phyloP scores from a whole-genome alignment of 2,329 filamentous ascomycete species.

The Penicillium sp. region DNA sequence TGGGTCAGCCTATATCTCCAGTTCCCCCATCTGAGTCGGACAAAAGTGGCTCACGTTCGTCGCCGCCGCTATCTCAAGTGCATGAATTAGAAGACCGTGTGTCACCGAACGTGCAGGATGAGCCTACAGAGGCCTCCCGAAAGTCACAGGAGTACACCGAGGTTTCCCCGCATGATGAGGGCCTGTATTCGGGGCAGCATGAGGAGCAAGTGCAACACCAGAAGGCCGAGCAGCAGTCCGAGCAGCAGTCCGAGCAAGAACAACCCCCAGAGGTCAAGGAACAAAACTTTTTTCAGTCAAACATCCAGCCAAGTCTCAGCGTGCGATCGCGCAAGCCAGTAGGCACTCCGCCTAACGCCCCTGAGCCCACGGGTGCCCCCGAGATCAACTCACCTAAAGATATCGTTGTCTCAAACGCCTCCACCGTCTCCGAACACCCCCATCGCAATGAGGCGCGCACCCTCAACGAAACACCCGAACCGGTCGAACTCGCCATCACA shows the following conservation, averaged over 20 bases:
- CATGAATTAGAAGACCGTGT: constrained; percentile 2
- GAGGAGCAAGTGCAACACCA: neutral
- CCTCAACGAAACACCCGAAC: constrained; percentile 24
- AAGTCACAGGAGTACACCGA: constrained; percentile 3
- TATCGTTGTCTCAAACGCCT: constrained; percentile 9
- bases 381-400: constrained; percentile 4
- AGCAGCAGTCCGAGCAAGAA: neutral
- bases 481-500: constrained; percentile 36
- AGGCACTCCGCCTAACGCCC: neutral
- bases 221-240: neutral
- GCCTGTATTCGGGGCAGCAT: constrained; percentile 1
- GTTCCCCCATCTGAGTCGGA: constrained; percentile 8
- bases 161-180: too few relatives aligned
- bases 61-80: constrained; percentile 1
- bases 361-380: too few relatives aligned
- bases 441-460: constrained; percentile 24
- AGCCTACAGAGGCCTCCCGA: neutral
- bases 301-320: constrained; percentile 3
- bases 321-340: constrained; percentile 13
- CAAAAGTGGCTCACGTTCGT: constrained; percentile 1
- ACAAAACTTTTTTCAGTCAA: neutral
- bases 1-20: constrained; percentile 8
- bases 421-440: constrained; percentile 16
- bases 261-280: neutral
- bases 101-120: neutral